Conservation (phyloP, 2,329 filamentous ascomycete species). For the Acarospora socialis region DNA sequence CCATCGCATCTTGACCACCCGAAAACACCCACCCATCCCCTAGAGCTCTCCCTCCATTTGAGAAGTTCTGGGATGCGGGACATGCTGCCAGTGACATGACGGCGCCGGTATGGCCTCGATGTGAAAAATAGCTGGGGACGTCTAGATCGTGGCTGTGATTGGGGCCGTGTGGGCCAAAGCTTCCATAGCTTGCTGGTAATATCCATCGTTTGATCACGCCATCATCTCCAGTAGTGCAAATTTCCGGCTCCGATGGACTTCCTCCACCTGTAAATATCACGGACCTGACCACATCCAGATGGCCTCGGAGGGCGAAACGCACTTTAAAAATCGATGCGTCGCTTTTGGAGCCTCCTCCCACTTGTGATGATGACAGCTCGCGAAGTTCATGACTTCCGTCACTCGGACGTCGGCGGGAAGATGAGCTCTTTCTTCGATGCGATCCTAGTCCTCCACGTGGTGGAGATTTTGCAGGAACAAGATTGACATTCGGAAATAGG, state of each 20-base stretch:
- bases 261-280: slow-evolving; percentile 96
- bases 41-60: slow-evolving; percentile 70
- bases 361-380: slow-evolving; percentile 26
- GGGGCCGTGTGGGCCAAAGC: slow-evolving; percentile 35
- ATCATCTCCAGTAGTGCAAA: slow-evolving; percentile 91
- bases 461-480: slow-evolving; percentile 68
- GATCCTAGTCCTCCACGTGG: slow-evolving; percentile 48
- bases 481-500: slow-evolving; percentile 66
- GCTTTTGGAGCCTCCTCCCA: slow-evolving; percentile 31
- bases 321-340: slow-evolving; percentile 79
- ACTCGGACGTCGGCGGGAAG: slow-evolving; percentile 51
- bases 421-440: slow-evolving; percentile 68
- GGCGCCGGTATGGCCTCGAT: slow-evolving; percentile 81
- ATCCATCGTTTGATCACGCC: slow-evolving; percentile 95
- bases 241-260: slow-evolving; percentile 87
- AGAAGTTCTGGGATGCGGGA: slow-evolving; percentile 75
- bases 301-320: slow-evolving; percentile 77
- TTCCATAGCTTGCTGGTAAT: slow-evolving; percentile 67
- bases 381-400: slow-evolving; percentile 50
- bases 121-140: slow-evolving; percentile 85
- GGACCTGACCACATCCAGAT: slow-evolving; percentile 83
- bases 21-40: slow-evolving; percentile 99
- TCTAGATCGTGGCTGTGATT: slow-evolving; percentile 65
- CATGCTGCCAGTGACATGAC: slow-evolving; percentile 80
- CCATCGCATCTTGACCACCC: slow-evolving; percentile 82